These are phyloP conservation scores for Plectosphaerella cucumerina DNA, from an alignment of 2,329 filamentous ascomycete species.

Conservation along the genomic window DNA sequence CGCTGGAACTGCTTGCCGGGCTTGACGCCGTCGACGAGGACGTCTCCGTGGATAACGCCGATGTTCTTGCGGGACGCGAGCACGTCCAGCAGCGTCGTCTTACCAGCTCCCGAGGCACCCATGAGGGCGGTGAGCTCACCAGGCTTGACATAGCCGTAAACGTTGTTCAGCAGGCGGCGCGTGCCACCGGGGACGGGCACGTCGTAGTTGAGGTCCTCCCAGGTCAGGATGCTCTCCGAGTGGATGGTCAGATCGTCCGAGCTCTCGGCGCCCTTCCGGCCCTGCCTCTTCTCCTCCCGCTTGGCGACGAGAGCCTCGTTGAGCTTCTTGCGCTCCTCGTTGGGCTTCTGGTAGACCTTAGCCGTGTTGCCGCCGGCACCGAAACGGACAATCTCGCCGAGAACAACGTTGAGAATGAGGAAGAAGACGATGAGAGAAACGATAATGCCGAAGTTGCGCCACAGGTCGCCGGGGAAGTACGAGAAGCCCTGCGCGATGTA, in stretches of 20 bases:
- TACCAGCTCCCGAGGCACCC: conserved; percentile 81
- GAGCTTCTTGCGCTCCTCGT: conserved; percentile 60
- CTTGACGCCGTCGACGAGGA: conserved; percentile 52
- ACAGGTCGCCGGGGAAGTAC: conserved; percentile 64
- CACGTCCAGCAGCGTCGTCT: conserved; percentile 80
- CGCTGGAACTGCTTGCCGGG: conserved; percentile 58
- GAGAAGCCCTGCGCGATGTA: conserved; percentile 69
- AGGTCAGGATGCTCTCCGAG: conserved; percentile 71
- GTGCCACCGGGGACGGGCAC: conserved; percentile 56
- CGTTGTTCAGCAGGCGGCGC: conserved; percentile 49
- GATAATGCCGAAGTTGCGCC: conserved; percentile 83
- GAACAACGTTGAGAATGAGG: conserved; percentile 67
- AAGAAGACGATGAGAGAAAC: conserved; percentile 72
- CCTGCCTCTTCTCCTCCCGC: conserved; percentile 49
- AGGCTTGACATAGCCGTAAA: conserved; percentile 69
- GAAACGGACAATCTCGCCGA: conserved; percentile 75
- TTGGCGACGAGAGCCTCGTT: conserved; percentile 61
- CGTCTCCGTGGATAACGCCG: conserved; percentile 53
- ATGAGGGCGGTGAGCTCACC: conserved; percentile 76
- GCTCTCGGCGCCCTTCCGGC: conserved; percentile 41
- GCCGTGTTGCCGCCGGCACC: conserved; percentile 78
- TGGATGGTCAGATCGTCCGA: conserved; percentile 49
- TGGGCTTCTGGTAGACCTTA: conserved; percentile 70
- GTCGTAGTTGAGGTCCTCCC: conserved; percentile 80
- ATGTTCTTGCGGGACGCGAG: conserved; percentile 60